Evolutionary conservation across 1,284 basidiomycete genomes (phyloP).

Genomic region (Leccinum fuscescens): DNA sequence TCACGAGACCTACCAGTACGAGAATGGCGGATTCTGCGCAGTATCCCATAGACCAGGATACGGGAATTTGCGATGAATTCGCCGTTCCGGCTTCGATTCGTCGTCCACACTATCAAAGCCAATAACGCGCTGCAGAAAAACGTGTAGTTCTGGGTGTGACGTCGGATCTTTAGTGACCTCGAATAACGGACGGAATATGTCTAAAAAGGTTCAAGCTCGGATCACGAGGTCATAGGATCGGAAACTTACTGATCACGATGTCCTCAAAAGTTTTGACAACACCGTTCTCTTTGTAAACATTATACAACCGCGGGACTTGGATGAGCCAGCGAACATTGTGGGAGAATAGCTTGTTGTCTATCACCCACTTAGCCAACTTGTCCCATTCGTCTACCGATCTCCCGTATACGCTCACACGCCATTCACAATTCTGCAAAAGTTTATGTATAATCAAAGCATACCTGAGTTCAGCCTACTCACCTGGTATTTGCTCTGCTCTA

Average conservation of each 20-base stretch:
- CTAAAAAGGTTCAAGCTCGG: slow-evolving; percentile 42
- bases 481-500: slow-evolving; percentile 99
- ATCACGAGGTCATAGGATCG: background rate
- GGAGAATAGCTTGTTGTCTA: slow-evolving; percentile 90
- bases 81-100: slow-evolving; percentile 90
- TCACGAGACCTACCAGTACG: slow-evolving; percentile 71
- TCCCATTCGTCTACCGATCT: slow-evolving; percentile 87
- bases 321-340: slow-evolving; percentile 99
- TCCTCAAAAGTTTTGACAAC: slow-evolving; percentile 89
- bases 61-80: slow-evolving; percentile 95
- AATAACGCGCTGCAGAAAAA: slow-evolving; percentile 93
- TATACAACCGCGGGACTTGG: slow-evolving; percentile 93
- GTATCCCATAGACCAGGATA: slow-evolving; percentile 91
- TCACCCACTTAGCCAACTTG: slow-evolving; percentile 96
- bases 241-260: slow-evolving; percentile 77
- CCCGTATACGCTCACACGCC: slow-evolving; percentile 96
- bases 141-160: slow-evolving; percentile 90
- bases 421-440: slow-evolving; percentile 80
- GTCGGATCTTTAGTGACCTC: slow-evolving; percentile 93
- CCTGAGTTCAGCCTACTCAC: slow-evolving; percentile 34
- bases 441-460: background rate
- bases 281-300: slow-evolving; percentile 92
- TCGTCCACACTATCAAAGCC: slow-evolving; percentile 99
- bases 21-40: slow-evolving; percentile 88
- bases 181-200: slow-evolving; percentile 92